These are phyloP conservation scores for Phialophora verrucosa DNA, from an alignment of 2,329 filamentous ascomycete species.

Conservation along the genomic window DNA sequence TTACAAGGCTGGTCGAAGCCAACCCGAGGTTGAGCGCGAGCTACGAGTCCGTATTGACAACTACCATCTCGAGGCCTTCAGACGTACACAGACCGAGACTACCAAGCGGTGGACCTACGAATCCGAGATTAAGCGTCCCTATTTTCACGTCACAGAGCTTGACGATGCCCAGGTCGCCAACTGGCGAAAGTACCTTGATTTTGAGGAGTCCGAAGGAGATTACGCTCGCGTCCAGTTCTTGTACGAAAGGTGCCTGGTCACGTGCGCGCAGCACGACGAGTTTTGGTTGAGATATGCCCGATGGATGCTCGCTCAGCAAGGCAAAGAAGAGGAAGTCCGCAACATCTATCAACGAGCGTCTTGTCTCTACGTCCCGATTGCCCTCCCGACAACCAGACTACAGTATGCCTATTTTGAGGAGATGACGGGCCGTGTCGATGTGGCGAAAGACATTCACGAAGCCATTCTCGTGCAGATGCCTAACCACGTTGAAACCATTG, in stretches of 20 bases:
- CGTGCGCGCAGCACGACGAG: conserved; percentile 93
- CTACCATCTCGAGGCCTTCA: conserved; percentile 80
- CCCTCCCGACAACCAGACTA: conserved; percentile 79
- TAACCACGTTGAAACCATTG: conserved; percentile 82
- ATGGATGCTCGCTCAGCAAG: conserved; percentile 84
- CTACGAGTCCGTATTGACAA: conserved; percentile 79
- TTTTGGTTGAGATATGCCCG: conserved; percentile 97
- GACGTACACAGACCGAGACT: conserved; percentile 81
- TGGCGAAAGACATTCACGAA: conserved; percentile 83
- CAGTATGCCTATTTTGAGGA: conserved; percentile 97
- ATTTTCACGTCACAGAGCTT: conserved; percentile 94
- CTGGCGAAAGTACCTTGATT: conserved; percentile 96
- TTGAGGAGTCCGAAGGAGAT: conserved; percentile 85
- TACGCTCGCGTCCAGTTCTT: conserved; percentile 77
- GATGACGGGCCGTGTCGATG: conserved; percentile 73
- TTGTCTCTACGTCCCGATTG: conserved; percentile 84
- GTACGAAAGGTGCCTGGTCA: conserved; percentile 92
- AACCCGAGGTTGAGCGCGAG: conserved; percentile 82
- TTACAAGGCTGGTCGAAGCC: conserved; percentile 62
- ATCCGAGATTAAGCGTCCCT: conserved; percentile 90
- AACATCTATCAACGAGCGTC: conserved; percentile 90
- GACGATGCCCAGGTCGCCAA: conserved; percentile 83
- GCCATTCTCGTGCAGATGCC: conserved; percentile 78
- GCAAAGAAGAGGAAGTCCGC: conserved; percentile 86
- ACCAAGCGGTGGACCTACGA: conserved; percentile 95